Conservation (phyloP, 805 yeast species). For the Scheffersomyces stipitis region DNA sequence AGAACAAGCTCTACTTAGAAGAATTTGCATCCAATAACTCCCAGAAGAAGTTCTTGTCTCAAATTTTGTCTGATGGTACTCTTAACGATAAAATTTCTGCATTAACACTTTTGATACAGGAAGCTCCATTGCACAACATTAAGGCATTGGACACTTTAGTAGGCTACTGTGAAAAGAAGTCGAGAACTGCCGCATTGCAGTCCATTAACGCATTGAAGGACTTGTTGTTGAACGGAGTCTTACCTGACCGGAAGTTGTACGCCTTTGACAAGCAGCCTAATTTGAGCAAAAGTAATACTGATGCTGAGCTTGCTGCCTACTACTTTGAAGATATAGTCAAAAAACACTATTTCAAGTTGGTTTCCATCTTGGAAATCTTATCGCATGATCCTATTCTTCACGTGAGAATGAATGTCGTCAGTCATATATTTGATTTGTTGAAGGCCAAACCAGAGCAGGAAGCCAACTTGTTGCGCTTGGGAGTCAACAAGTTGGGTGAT, state of each 20-base stretch:
- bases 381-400: slow-evolving; percentile 91
- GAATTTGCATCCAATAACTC: slow-evolving; percentile 76
- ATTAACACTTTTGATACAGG: slow-evolving; percentile 86
- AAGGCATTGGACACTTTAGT: slow-evolving; percentile 80
- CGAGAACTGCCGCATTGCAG: slow-evolving; percentile 89
- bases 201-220: slow-evolving; percentile 89
- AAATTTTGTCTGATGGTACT: slow-evolving; percentile 89
- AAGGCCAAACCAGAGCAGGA: slow-evolving; percentile 95
- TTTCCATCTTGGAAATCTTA: slow-evolving; percentile 73
- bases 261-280: slow-evolving; percentile 73
- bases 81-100: slow-evolving; percentile 94
- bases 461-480: slow-evolving; percentile 80
- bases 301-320: slow-evolving; percentile 63
- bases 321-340: slow-evolving; percentile 91
- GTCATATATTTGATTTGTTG: slow-evolving; percentile 76
- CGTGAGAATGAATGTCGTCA: slow-evolving; percentile 74
- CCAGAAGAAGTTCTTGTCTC: slow-evolving; percentile 83
- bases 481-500: slow-evolving; percentile 94
- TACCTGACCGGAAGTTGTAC: slow-evolving; percentile 81
- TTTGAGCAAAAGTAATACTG: slow-evolving; percentile 39
- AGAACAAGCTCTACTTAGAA: slow-evolving; percentile 67
- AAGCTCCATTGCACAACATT: slow-evolving; percentile 87
- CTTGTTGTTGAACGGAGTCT: slow-evolving; percentile 76
- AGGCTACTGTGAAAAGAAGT: slow-evolving; percentile 82
- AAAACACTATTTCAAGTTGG: slow-evolving; percentile 67